These are phyloP conservation scores for Dalbergia cultrata DNA, from an alignment of 306 rosid species.

Conservation along the genomic window DNA sequence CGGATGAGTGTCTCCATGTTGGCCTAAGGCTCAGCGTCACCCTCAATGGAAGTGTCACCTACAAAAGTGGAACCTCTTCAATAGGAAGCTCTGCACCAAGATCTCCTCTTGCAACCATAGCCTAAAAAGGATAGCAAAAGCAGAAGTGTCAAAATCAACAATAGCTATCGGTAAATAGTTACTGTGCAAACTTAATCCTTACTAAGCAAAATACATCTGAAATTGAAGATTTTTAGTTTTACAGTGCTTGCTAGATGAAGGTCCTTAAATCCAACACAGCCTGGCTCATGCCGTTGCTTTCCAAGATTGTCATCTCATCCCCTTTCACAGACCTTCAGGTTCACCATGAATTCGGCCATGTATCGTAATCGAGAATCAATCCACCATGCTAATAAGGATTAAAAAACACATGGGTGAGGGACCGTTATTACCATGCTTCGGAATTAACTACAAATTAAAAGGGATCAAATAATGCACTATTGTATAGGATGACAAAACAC, in stretches of 20 bases:
- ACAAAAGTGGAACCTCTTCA: constrained; percentile 68
- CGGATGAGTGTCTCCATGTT: constrained; percentile 69
- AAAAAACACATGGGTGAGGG: too few species aligned
- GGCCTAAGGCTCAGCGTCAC: constrained; percentile 61
- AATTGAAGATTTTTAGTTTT: constrained; percentile 33
- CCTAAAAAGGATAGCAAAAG: constrained; percentile 44
- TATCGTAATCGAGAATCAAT: too few species aligned
- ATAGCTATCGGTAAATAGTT: background rate
- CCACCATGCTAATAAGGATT: too few species aligned
- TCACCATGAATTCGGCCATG: too few species aligned
- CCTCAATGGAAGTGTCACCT: constrained; percentile 62
- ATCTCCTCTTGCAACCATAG: constrained; percentile 66
- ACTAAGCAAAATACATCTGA: constrained; percentile 16
- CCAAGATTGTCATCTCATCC: too few species aligned
- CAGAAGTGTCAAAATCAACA: constrained; percentile 33
- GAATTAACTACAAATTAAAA: too few species aligned
- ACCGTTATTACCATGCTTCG: too few species aligned
- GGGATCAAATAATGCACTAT: too few species aligned
- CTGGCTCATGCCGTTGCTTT: too few species aligned
- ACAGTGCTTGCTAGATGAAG: constrained; percentile 1
- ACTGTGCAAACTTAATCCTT: constrained; percentile 11
- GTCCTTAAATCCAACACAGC: too few species aligned
- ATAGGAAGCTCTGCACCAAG: constrained; percentile 61
- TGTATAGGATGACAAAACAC: too few species aligned
- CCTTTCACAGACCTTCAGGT: too few species aligned